A percentile compares a stretch with the other conserved stretches of the same genome.
phyloP scores from a whole-genome alignment of 2,329 filamentous ascomycete species.

The Pseudogymnoascus sp. region DNA sequence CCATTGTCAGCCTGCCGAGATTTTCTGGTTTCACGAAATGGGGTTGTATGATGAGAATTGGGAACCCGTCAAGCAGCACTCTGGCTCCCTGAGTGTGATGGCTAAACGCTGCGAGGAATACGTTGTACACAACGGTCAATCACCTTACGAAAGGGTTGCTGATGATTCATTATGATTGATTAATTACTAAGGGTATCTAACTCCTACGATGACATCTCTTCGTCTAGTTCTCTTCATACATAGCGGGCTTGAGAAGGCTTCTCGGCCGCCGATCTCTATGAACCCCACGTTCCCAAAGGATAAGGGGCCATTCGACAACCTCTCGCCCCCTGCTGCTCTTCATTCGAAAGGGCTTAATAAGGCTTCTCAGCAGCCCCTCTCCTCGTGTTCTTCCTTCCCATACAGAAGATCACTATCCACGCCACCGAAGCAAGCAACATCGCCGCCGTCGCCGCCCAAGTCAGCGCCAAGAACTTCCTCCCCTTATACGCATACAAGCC shows the following conservation, averaged over 20 bases:
- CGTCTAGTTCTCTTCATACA: background rate
- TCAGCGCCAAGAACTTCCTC: constrained; percentile 47
- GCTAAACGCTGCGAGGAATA: background rate
- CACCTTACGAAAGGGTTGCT: background rate
- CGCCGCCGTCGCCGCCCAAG: constrained; percentile 46
- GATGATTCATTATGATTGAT: background rate
- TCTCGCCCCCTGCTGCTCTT: background rate
- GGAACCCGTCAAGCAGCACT: background rate
- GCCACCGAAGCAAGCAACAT: constrained; percentile 30
- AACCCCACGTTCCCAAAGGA: background rate
- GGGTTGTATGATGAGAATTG: background rate
- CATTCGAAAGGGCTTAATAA: background rate
- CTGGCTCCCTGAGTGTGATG: background rate
- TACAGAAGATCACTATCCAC: constrained; percentile 24
- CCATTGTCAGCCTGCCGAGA: background rate
- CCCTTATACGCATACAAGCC: constrained; percentile 35
- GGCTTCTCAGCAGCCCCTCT: background rate
- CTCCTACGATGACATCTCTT: background rate
- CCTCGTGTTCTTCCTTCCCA: constrained; percentile 18
- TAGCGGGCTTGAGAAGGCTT: background rate
- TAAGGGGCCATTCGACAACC: background rate
- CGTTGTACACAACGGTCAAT: background rate
- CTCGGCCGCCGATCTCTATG: background rate
- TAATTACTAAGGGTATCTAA: constrained; percentile 3
- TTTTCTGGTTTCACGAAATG: constrained; percentile 3